phyloP scores from a whole-genome alignment of 495 filamentous ascomycete species.

The Neurospora sp. region DNA sequence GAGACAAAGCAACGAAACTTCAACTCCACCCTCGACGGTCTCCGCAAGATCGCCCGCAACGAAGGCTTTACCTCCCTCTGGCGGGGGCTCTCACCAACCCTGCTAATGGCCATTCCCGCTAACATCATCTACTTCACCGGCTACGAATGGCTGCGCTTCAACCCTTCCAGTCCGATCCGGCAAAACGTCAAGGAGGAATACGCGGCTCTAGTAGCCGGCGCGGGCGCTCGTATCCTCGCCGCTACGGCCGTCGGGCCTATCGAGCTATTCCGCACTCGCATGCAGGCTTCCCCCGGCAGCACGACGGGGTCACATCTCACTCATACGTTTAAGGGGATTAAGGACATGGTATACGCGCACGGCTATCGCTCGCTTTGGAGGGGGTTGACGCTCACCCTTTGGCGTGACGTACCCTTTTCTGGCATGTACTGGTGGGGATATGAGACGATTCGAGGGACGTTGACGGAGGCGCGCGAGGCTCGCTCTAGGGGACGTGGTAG shows the following conservation, averaged over 20 bases:
- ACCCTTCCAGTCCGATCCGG: slow-evolving; percentile 56
- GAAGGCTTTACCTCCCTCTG: slow-evolving; percentile 82
- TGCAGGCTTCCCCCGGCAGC: slow-evolving; percentile 68
- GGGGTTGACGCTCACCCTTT: slow-evolving; percentile 85
- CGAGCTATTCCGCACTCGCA: slow-evolving; percentile 88
- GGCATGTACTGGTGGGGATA: slow-evolving; percentile 98
- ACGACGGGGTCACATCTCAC: slow-evolving; percentile 45
- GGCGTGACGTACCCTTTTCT: slow-evolving; percentile 95
- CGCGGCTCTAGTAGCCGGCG: slow-evolving; percentile 71
- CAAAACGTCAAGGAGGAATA: slow-evolving; percentile 52
- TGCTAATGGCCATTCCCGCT: slow-evolving; percentile 87
- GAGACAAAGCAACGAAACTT: slow-evolving; percentile 74
- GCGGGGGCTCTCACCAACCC: slow-evolving; percentile 84
- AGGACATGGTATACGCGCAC: slow-evolving; percentile 64
- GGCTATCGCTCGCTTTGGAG: slow-evolving; percentile 84
- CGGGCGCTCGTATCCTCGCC: slow-evolving; percentile 65
- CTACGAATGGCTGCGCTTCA: slow-evolving; percentile 86
- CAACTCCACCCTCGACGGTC: slow-evolving; percentile 81
- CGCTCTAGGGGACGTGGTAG: slow-evolving; percentile 30
- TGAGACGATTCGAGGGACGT: slow-evolving; percentile 58
- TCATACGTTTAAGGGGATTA: slow-evolving; percentile 62
- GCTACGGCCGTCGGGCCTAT: slow-evolving; percentile 80
- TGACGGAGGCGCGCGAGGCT: slow-evolving; percentile 52
- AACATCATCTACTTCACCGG: slow-evolving; percentile 99
- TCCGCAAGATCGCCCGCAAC: slow-evolving; percentile 93